Base-by-base conservation (phyloP, 2,329 filamentous ascomycete genomes). In the Fusarium denticulatum region DNA sequence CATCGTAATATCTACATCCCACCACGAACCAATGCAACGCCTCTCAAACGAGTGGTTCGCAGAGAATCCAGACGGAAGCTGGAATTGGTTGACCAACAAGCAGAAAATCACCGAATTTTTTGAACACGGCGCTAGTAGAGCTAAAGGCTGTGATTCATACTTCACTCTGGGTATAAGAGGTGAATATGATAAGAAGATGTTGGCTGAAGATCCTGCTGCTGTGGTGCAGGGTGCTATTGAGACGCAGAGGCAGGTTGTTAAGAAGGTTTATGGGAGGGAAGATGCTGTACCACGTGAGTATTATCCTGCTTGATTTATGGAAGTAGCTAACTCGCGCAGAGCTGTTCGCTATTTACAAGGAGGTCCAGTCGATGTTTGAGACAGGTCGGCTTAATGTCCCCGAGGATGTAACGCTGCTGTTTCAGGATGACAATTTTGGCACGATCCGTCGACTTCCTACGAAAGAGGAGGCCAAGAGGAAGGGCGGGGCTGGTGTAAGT, bases 321-420 rank as follows among this genome's bases (percentile, higher is more conserved):
- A 8, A 7, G 6, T 52, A 3, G 0, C 61, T 72, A 8, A 72
- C 3, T 14, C 0, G 5, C 0, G 3, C 82, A 74, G 89, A 92
- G 77, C 85, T 91, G 62, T 88, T 90, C 84, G 90, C 89, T 16
- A 78, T 92, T 37, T 93, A 92, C 76, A 92, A 92, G 64, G 90
- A 92, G 67, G 89, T 92, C 0, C 88, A 89, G 73, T 86, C 86
- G 16, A 90, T 91, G 69, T 91, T 89, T 42, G 88, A 92, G 55
- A 84, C 85, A 2, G 89, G 90, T 1, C 39, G 71, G 2, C 84
- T 92, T 70, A 79, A 84, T 3, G 86, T 91, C 0, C 88, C 89
- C 0, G 89, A 91, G 5, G 87, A 91, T 71, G 86, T 92, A 12
- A 92, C 88, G 0, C 80, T 92, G 5, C 80, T 92, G 0, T 92